Evolutionary conservation across 2,329 filamentous ascomycete genomes (phyloP).

Genomic region (Thielaviopsis populi): DNA sequence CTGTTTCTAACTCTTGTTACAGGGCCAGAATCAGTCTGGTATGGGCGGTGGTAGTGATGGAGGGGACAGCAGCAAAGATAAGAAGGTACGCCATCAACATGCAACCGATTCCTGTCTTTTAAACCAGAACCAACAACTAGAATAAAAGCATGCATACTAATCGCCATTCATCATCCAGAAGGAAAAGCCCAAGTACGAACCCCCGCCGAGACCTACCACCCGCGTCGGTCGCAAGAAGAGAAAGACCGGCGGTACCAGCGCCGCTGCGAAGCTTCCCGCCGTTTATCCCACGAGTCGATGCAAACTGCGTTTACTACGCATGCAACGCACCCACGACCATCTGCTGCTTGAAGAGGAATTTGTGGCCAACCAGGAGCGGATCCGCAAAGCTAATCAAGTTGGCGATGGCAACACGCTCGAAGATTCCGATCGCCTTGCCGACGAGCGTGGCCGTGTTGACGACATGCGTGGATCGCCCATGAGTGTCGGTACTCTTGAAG

Average conservation of each 20-base stretch:
- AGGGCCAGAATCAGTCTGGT: constrained; percentile 79
- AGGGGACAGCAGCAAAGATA: constrained; percentile 66
- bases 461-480: constrained; percentile 98
- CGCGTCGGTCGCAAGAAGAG: constrained; percentile 98
- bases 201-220: constrained; percentile 89
- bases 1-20: constrained; percentile 3
- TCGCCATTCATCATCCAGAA: constrained; percentile 44
- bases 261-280: constrained; percentile 84
- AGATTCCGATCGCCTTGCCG: constrained; percentile 68
- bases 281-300: constrained; percentile 93
- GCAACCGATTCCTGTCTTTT: not conserved
- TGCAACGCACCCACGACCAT: constrained; percentile 98
- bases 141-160: not conserved
- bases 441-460: constrained; percentile 87
- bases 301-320: constrained; percentile 89
- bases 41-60: constrained; percentile 61
- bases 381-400: constrained; percentile 78
- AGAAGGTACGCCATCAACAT: constrained; percentile 53
- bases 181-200: constrained; percentile 99
- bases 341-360: constrained; percentile 95
- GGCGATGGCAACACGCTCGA: constrained; percentile 62
- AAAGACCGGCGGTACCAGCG: constrained; percentile 83
- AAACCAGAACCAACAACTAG: not conserved
- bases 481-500: constrained; percentile 93
- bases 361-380: constrained; percentile 93